phyloP scores from a whole-genome alignment of 2,329 filamentous ascomycete species.

The Aspergillus oerlinghausenensis region DNA sequence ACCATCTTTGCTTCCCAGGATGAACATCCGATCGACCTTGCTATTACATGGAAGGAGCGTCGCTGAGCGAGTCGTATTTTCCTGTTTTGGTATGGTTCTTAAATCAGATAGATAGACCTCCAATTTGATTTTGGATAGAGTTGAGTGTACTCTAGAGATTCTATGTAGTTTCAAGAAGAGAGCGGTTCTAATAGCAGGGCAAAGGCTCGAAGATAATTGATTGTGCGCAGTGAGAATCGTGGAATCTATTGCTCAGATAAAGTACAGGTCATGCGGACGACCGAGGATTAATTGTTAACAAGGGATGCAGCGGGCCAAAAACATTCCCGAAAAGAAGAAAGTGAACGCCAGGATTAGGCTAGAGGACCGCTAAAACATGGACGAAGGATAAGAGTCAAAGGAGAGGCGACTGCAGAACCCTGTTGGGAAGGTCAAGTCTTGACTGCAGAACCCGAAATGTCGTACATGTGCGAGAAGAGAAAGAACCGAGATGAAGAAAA shows the following conservation, averaged over 20 bases:
- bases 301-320: constrained; percentile 1
- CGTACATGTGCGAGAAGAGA: constrained; percentile 14
- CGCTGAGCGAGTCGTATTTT: not conserved
- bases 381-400: constrained; percentile 8
- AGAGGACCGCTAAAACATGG: constrained; percentile 4
- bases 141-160: not conserved
- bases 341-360: constrained; percentile 11
- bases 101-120: not conserved
- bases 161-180: constrained; percentile 11
- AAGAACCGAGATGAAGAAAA: constrained; percentile 5
- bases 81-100: not conserved
- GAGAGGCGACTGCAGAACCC: constrained; percentile 20
- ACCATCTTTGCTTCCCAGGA: constrained; percentile 28
- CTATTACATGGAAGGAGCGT: constrained; percentile 28
- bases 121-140: not conserved
- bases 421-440: constrained; percentile 6
- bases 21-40: constrained; percentile 30
- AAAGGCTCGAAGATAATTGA: not conserved
- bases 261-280: constrained; percentile 12
- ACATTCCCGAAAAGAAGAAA: constrained; percentile 12
- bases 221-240: not conserved
- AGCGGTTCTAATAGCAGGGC: not conserved
- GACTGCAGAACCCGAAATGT: constrained; percentile 13
- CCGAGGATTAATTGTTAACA: constrained; percentile 6
- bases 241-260: constrained; percentile 9